A percentile compares a stretch with the other conserved stretches of the same genome.
phyloP scores from a whole-genome alignment of 2,329 filamentous ascomycete genomes.

The Diaporthe vaccinii region DNA sequence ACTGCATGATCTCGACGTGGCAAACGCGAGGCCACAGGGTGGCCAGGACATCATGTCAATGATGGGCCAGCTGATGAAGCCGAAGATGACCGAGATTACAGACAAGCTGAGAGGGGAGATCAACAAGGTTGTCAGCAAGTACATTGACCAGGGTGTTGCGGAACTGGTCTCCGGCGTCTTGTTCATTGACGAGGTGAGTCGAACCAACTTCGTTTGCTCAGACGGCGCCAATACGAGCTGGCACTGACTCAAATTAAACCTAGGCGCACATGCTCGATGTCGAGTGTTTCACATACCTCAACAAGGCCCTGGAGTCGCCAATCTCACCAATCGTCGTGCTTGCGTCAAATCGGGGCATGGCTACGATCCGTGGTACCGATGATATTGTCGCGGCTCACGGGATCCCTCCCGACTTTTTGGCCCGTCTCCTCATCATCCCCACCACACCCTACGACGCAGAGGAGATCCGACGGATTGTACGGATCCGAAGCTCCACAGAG shows the following conservation, averaged over 20 bases:
- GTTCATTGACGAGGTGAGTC: slow-evolving; percentile 94
- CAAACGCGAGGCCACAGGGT: slow-evolving; percentile 94
- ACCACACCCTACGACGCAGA: slow-evolving; percentile 89
- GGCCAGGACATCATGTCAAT: slow-evolving; percentile 99
- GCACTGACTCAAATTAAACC: slow-evolving; percentile 41
- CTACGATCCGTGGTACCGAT: slow-evolving; percentile 89
- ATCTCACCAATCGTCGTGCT: slow-evolving; percentile 98
- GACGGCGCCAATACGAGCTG: slow-evolving; percentile 34
- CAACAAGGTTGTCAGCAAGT: slow-evolving; percentile 99
- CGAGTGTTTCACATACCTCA: slow-evolving; percentile 99
- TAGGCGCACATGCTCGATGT: slow-evolving; percentile 99
- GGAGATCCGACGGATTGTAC: slow-evolving; percentile 94
- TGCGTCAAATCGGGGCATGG: slow-evolving; percentile 95
- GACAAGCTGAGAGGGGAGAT: slow-evolving; percentile 96
- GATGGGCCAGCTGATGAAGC: slow-evolving; percentile 99
- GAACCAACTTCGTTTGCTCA: slow-evolving; percentile 28
- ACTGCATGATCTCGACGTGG: slow-evolving; percentile 94
- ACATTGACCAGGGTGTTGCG: slow-evolving; percentile 97
- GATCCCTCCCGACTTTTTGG: slow-evolving; percentile 92
- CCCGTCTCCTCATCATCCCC: slow-evolving; percentile 94
- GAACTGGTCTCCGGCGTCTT: slow-evolving; percentile 98
- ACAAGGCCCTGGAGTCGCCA: slow-evolving; percentile 94
- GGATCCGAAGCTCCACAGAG: slow-evolving; percentile 86
- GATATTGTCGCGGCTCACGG: slow-evolving; percentile 90
- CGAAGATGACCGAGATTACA: slow-evolving; percentile 99